Evolutionary conservation across 371 early-diverging fungal species (phyloP).

Genomic region (Syncephalastrum racemosum): DNA sequence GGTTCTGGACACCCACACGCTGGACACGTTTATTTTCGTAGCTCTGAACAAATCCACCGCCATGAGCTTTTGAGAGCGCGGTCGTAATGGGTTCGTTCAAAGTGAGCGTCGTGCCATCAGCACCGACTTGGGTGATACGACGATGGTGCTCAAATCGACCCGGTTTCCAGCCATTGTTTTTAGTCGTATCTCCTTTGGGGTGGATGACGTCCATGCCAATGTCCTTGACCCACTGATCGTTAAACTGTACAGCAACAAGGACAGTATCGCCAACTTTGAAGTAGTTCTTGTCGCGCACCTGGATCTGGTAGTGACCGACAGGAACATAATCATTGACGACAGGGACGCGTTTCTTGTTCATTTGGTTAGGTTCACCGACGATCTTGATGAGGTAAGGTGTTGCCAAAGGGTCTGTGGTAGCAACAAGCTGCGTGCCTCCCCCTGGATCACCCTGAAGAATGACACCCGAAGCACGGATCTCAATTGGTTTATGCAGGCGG

Average conservation of each 20-base stretch:
- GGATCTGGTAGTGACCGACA: constrained; percentile 27
- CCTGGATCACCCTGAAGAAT: constrained; percentile 43
- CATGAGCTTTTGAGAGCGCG: constrained; percentile 29
- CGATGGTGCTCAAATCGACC: constrained; percentile 35
- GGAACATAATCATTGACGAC: constrained; percentile 37
- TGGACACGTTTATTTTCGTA: constrained; percentile 35
- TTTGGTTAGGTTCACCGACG: constrained; percentile 21
- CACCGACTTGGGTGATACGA: constrained; percentile 19
- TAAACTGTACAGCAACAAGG: constrained; percentile 36
- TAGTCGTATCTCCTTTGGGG: constrained; percentile 38
- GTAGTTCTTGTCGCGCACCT: constrained; percentile 11
- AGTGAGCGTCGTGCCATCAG: constrained; percentile 19
- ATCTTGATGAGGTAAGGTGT: constrained; percentile 16
- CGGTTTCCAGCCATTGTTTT: constrained; percentile 41
- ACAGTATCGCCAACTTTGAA: constrained; percentile 38
- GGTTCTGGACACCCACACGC: constrained; percentile 35
- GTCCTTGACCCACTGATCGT: constrained; percentile 41
- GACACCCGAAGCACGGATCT: constrained; percentile 34
- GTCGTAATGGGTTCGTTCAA: constrained; percentile 46
- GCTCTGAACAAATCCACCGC: constrained; percentile 44
- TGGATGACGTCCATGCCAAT: constrained; percentile 53
- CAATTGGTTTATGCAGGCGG: constrained; percentile 31
- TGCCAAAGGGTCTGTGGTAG: constrained; percentile 15
- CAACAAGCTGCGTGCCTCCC: constrained; percentile 44
- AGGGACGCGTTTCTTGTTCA: constrained; percentile 31